Base-by-base conservation (phyloP, 2,329 filamentous ascomycete genomes). In the Grosmannia clavigera region DNA sequence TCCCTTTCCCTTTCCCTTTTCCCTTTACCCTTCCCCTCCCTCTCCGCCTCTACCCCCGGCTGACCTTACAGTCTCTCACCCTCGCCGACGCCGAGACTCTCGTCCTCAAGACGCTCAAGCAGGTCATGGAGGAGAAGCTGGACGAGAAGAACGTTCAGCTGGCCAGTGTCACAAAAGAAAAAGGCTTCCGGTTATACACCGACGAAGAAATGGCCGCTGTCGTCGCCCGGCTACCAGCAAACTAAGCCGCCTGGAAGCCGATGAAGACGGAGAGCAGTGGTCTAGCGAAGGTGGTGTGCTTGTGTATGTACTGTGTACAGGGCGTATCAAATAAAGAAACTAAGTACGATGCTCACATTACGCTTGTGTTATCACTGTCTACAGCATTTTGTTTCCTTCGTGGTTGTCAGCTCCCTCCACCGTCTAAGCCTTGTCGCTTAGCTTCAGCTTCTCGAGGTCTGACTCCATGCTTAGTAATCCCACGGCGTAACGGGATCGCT, bases 101-200 rank as follows among this genome's bases (percentile, higher is more conserved):
- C 66, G 92, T 96, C 58, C 80, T 99, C 70, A 97, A 97, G 84
- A 99, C 94, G 46, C 75, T 99, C 73, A 99, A 97, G 82, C 94
- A 99, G 78, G 94, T 99, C 67, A 99, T 99, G 94, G 94, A 99
- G 78, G 94, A 99, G 84, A 99, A 99, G 80, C 81, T 99, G 63
- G 94, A 99, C 73, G 83, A 91, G 65, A 99, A 99, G 84, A 99
- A 99, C 71, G 94, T 99, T 66, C 94, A 99, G 79, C 76, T 99
- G 67, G 94, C 94, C 59, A 97, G 92, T 71, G 94, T 99, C 61
- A 99, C 94, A 64, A 95, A 92, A 81, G 92, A 96, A 66, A 92
- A 89, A 76, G 94, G 94, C 60, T 99, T 99, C 82, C 87, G 90
- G 78, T 96, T 99, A 84, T 99, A 99, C 80, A 88, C 86, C 61